These are phyloP conservation scores for Elaeagnus macrophylla DNA, from an alignment of 306 rosid species.

Conservation along the genomic window DNA sequence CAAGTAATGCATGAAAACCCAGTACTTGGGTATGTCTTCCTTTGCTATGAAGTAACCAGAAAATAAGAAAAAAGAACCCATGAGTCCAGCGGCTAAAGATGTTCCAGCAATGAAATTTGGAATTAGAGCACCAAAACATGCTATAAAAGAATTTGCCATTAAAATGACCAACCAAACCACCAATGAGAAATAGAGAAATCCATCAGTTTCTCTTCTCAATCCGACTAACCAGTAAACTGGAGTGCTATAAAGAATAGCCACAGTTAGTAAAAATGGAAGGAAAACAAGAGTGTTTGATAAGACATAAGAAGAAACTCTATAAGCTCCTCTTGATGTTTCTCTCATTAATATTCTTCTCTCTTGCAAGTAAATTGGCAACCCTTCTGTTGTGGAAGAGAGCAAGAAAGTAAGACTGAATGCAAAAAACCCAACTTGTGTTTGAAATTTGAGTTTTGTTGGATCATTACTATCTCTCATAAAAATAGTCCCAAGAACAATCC, in stretches of 20 bases:
- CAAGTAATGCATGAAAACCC: conserved; percentile 43
- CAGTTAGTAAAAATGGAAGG: conserved; percentile 47
- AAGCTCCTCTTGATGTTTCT: conserved; percentile 78
- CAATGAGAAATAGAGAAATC: conserved; percentile 56
- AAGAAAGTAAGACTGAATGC: conserved; percentile 49
- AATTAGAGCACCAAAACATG: conserved; percentile 26
- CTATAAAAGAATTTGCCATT: conserved; percentile 36
- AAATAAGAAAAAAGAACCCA: conserved; percentile 36
- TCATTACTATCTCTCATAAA: conserved; percentile 37
- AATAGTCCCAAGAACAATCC: conserved; percentile 54
- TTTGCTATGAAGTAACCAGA: conserved; percentile 37
- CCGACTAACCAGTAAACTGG: conserved; percentile 81
- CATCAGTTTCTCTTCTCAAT: conserved; percentile 41
- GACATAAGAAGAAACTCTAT: conserved; percentile 63
- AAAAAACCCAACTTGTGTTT: conserved; percentile 54
- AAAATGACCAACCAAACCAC: conserved; percentile 67
- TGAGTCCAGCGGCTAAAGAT: conserved; percentile 18
- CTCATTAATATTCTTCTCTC: conserved; percentile 62
- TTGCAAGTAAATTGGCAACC: conserved; percentile 61
- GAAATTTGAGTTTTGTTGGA: conserved; percentile 26
- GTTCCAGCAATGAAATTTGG: conserved; percentile 32
- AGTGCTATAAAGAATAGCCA: conserved; percentile 46
- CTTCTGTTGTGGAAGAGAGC: conserved; percentile 71
- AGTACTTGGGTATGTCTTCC: conserved; percentile 31
- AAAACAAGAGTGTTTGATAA: conserved; percentile 54